phyloP scores from a whole-genome alignment of 2,329 filamentous ascomycete species.

The Parasarocladium wereldwijsianum region DNA sequence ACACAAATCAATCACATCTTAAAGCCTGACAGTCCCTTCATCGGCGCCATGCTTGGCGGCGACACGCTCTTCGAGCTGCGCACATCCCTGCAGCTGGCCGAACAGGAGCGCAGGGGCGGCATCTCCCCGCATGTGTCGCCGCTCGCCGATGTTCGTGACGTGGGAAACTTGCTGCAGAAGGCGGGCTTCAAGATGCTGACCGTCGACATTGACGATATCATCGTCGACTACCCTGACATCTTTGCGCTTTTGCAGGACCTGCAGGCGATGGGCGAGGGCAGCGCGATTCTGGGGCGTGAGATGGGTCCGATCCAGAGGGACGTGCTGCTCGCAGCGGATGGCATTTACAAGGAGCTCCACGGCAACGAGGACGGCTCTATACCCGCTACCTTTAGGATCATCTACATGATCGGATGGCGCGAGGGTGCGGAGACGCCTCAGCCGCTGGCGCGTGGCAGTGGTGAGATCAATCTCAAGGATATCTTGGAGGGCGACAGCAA shows the following conservation, averaged over 20 bases:
- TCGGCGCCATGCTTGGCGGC: constrained; percentile 92
- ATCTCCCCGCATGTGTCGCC: constrained; percentile 85
- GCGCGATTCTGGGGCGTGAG: constrained; percentile 75
- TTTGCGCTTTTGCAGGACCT: constrained; percentile 89
- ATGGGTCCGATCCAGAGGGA: constrained; percentile 65
- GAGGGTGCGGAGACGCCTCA: constrained; percentile 64
- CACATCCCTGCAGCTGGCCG: constrained; percentile 82
- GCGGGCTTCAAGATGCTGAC: constrained; percentile 93
- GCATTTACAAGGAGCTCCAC: constrained; percentile 78
- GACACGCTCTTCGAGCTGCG: constrained; percentile 89
- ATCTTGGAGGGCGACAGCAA: constrained; percentile 26
- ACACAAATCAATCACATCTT: constrained; percentile 74
- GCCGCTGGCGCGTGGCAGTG: constrained; percentile 71
- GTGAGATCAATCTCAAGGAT: constrained; percentile 79
- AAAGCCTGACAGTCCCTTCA: constrained; percentile 81
- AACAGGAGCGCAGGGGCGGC: constrained; percentile 80
- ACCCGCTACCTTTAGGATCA: constrained; percentile 86
- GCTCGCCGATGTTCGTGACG: constrained; percentile 78
- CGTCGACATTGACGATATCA: constrained; percentile 92
- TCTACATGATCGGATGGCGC: constrained; percentile 99
- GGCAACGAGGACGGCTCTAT: constrained; percentile 63
- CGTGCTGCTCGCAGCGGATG: constrained; percentile 73
- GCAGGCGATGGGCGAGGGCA: constrained; percentile 92
- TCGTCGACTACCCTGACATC: constrained; percentile 82
- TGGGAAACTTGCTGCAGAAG: constrained; percentile 72